Evolutionary conservation across 228 moss, liverwort and hornwort genomes (phyloP), one percentile per base, ranked within the genome.

Genomic region (Sphagnum fallax): DNA sequence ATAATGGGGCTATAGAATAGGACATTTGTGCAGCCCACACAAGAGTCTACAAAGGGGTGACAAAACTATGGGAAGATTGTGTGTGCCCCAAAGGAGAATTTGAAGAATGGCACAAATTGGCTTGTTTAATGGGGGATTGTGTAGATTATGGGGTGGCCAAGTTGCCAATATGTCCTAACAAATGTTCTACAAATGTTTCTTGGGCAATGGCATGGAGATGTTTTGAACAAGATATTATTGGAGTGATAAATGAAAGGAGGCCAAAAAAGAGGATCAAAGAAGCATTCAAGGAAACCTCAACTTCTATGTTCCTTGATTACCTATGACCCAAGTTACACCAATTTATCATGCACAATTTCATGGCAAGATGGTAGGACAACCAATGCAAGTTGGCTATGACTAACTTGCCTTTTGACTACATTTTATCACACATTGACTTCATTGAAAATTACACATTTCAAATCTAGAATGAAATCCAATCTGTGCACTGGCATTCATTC

Each of bases 291-390:
- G 11, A 59, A 48, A 69, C 59, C 57, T 4, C 8, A 5, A 4
- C 5, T 14, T 5, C 6, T 47, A 47, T 10, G 4, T 47, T 69
- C 18, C 60, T 48, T 14, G 8, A 48, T 11, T 57, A 48, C 9
- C 48, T 57, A 18, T 12, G 11, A 59, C 58, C 47, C 47, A 59
- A 57, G 4, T 0, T 69, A 9, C 0, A 13, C 4, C 48, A 60
- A 47, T 69, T 69, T 49, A 18, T 69, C 6, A 6, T 5, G 4
- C 69, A 69, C 48, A 69, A 59, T 48, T 69, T 59, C 11, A 57
- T 49, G 5, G 69, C 58, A 10, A 4, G 58, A 10, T 69, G 47
- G 47, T n/a, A 69, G 9, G 55, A 59, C 55, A 52, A 15, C 5
- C 59, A 49, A 5, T 57, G 69, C 11, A 69, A 11, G 52, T 16